Evolutionary conservation across 805 yeast species (phyloP).

Genomic region (Hemisphaericaspora nanyangensis): DNA sequence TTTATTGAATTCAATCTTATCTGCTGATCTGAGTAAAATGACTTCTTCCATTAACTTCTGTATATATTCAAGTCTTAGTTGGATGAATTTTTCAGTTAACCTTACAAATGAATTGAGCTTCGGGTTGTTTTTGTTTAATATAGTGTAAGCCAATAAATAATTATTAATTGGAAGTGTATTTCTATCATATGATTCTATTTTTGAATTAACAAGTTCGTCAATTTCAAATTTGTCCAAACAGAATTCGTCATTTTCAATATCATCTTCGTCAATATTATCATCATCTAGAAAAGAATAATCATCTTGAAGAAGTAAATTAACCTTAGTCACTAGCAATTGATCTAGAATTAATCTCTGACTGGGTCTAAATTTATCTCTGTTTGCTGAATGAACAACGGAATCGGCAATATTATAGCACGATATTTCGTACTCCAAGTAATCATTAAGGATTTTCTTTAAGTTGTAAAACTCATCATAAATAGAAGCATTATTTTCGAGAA

Average conservation of each 20-base stretch:
- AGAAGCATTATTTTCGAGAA: conserved; percentile 11
- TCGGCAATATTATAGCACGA: conserved; percentile 18
- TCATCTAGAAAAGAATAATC: conserved; percentile 6
- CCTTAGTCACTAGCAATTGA: too few species aligned
- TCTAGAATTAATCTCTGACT: conserved; percentile 13
- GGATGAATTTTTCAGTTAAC: conserved; percentile 19
- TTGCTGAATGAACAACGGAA: conserved; percentile 11
- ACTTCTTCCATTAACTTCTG: conserved; percentile 8
- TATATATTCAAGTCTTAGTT: conserved; percentile 20
- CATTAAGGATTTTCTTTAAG: conserved; percentile 21
- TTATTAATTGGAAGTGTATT: conserved; percentile 25
- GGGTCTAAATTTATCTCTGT: conserved; percentile 14
- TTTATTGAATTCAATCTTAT: conserved; percentile 21
- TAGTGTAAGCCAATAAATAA: conserved; percentile 27
- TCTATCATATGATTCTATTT: conserved; percentile 8
- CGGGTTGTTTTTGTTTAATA: conserved; percentile 18
- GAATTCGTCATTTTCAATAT: background rate
- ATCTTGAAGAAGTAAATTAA: conserved; percentile 2
- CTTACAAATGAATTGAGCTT: conserved; percentile 15
- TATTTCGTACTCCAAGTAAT: conserved; percentile 23
- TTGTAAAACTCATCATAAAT: conserved; percentile 12
- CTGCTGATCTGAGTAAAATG: background rate
- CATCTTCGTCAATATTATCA: conserved; percentile 11
- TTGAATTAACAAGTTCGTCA: conserved; percentile 5
- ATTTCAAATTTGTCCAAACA: conserved; percentile 5